Percentiles rank a stretch among this genome's conserved stretches.
These are phyloP conservation scores for Pythium guiyangense DNA, from an alignment of 352 stramenopile species.

Conservation along the genomic window DNA sequence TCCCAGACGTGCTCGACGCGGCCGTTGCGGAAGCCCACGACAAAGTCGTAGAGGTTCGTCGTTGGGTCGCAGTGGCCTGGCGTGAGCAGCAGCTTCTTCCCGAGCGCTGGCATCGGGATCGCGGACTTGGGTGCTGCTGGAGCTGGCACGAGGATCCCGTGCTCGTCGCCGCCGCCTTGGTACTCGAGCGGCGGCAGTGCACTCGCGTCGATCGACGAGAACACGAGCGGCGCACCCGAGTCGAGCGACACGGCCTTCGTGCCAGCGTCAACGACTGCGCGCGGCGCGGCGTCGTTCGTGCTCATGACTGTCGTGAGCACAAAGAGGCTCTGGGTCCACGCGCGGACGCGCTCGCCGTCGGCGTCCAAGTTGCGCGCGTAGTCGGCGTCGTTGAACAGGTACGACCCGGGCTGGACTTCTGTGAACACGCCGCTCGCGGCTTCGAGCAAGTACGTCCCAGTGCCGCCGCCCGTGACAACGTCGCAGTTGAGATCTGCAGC, in stretches of 20 bases:
- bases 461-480: constrained; percentile 67
- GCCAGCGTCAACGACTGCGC: constrained; percentile 65
- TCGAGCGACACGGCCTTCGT: constrained; percentile 71
- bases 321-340: constrained; percentile 65
- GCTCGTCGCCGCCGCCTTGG: constrained; percentile 56
- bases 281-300: constrained; percentile 30
- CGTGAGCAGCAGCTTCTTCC: constrained; percentile 51
- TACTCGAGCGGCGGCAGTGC: constrained; percentile 44
- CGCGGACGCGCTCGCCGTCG: constrained; percentile 29
- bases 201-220: constrained; percentile 31
- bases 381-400: constrained; percentile 75
- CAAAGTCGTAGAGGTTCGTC: constrained; percentile 71
- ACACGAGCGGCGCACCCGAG: constrained; percentile 50
- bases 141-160: constrained; percentile 48
- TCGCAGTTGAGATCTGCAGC: constrained; percentile 33
- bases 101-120: constrained; percentile 41
- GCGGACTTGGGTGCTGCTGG: constrained; percentile 7
- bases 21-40: constrained; percentile 50
- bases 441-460: constrained; percentile 63
- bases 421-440: constrained; percentile 58
- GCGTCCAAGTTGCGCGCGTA: constrained; percentile 51
- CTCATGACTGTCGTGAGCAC: constrained; percentile 73
- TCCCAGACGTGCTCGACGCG: constrained; percentile 53
- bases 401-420: constrained; percentile 74
- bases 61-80: constrained; percentile 75